phyloP scores from a whole-genome alignment of 108 stramenopile genomes.

The Epipyxis sp. region DNA sequence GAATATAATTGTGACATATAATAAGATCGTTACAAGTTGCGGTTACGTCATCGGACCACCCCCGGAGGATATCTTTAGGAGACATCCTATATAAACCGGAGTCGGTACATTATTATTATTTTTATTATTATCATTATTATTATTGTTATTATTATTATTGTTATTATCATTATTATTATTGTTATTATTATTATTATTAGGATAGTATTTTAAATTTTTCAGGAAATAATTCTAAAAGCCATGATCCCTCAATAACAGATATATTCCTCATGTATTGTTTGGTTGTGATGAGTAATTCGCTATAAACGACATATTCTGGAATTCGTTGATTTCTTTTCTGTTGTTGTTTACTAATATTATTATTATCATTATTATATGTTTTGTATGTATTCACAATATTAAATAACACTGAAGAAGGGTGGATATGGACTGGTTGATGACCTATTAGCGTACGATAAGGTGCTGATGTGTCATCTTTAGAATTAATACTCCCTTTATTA shows the following conservation, averaged over 20 bases:
- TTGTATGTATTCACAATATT: not conserved
- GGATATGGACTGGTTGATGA: constrained; percentile 12
- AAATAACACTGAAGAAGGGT: constrained; percentile 3
- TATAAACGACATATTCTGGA: constrained; percentile 5
- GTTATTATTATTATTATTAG: not conserved
- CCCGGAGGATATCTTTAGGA: too few species aligned
- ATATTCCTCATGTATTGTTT: constrained; percentile 28
- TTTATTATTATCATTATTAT: too few species aligned
- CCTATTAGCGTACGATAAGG: constrained; percentile 23
- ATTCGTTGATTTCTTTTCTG: not conserved
- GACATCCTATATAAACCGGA: too few species aligned
- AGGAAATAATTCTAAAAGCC: not conserved
- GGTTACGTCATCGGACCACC: too few species aligned
- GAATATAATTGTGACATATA: too few species aligned
- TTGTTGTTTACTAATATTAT: too few species aligned
- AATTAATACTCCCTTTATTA: not conserved
- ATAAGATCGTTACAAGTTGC: too few species aligned
- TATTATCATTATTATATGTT: too few species aligned
- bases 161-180: not conserved
- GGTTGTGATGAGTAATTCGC: constrained; percentile 12
- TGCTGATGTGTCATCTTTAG: not conserved
- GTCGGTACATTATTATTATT: too few species aligned
- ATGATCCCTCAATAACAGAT: not conserved
- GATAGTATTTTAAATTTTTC: not conserved
- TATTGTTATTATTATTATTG: not conserved